Evolutionary conservation across 2,329 filamentous ascomycete genomes (phyloP).

Genomic region (Aspergillus sp.): DNA sequence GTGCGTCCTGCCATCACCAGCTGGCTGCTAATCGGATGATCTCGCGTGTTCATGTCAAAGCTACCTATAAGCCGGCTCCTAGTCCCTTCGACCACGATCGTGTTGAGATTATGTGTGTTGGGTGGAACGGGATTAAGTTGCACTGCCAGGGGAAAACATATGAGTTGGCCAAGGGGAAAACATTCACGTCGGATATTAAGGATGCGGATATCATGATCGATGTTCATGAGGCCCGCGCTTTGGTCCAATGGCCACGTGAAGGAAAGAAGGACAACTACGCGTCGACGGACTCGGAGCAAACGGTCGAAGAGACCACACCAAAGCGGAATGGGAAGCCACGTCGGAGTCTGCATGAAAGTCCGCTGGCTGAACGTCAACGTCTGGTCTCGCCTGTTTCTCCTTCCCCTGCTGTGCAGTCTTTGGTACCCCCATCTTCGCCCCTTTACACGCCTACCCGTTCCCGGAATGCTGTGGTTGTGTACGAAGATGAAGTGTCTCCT

Average conservation of each 20-base stretch:
- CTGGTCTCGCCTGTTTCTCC: slow-evolving; percentile 74
- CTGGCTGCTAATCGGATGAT: slow-evolving; percentile 86
- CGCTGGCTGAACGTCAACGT: slow-evolving; percentile 53
- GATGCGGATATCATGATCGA: slow-evolving; percentile 89
- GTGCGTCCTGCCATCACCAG: slow-evolving; percentile 92
- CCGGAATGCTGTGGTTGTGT: slow-evolving; percentile 52
- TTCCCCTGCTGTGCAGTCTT: slow-evolving; percentile 48
- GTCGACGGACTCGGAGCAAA: slow-evolving; percentile 57
- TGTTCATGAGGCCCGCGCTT: slow-evolving; percentile 83
- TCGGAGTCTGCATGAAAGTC: slow-evolving; percentile 32
- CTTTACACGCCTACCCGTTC: slow-evolving; percentile 39
- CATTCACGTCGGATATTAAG: slow-evolving; percentile 83
- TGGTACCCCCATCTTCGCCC: slow-evolving; percentile 38
- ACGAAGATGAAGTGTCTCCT: slow-evolving; percentile 62
- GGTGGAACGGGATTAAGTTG: slow-evolving; percentile 92
- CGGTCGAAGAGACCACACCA: slow-evolving; percentile 56
- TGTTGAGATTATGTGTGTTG: slow-evolving; percentile 83
- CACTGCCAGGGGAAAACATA: slow-evolving; percentile 84
- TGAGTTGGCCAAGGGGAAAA: slow-evolving; percentile 80
- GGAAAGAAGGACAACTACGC: slow-evolving; percentile 46
- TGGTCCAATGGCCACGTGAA: slow-evolving; percentile 75
- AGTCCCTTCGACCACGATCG: slow-evolving; percentile 64
- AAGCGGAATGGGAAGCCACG: slow-evolving; percentile 25
- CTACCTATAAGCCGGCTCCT: slow-evolving; percentile 67
- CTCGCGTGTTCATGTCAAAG: slow-evolving; percentile 87